phyloP scores from a whole-genome alignment of 176 grass and related monocot genomes.

The Phragmites australis region DNA sequence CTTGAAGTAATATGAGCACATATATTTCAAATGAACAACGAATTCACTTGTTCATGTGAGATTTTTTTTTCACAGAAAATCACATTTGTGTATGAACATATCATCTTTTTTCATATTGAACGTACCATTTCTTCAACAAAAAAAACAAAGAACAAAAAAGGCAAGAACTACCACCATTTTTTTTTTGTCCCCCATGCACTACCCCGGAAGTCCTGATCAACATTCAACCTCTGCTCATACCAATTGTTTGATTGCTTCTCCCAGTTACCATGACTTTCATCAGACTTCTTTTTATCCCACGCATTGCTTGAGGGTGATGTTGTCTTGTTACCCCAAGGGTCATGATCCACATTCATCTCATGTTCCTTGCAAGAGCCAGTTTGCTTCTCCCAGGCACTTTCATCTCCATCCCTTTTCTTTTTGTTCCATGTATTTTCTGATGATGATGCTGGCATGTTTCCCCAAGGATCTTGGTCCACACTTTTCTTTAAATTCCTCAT shows the following conservation, averaged over 20 bases:
- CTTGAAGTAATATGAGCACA: no score
- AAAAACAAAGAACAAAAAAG: no score
- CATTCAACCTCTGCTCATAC: no score
- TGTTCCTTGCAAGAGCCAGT: constrained; percentile 5
- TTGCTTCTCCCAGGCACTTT: constrained; percentile 22
- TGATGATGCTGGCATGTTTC: constrained; percentile 16
- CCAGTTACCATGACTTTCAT: neutral
- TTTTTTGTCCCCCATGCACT: no score
- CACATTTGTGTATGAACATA: no score
- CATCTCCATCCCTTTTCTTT: constrained; percentile 31
- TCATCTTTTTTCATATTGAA: no score
- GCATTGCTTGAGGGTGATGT: neutral
- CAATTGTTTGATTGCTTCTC: neutral
- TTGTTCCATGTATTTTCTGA: neutral
- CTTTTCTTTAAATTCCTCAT: neutral
- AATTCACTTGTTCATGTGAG: no score
- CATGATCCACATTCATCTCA: constrained; percentile 1
- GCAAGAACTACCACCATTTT: neutral
- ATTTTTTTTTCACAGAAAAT: no score
- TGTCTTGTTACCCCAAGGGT: constrained; percentile 25
- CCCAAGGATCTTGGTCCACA: constrained; percentile 18
- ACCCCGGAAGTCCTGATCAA: no score
- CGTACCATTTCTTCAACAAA: no score
- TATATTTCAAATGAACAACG: no score
- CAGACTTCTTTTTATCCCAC: constrained; percentile 20